phyloP scores from a whole-genome alignment of 2,329 filamentous ascomycete genomes.

The Trichoderma cornu-damae region DNA sequence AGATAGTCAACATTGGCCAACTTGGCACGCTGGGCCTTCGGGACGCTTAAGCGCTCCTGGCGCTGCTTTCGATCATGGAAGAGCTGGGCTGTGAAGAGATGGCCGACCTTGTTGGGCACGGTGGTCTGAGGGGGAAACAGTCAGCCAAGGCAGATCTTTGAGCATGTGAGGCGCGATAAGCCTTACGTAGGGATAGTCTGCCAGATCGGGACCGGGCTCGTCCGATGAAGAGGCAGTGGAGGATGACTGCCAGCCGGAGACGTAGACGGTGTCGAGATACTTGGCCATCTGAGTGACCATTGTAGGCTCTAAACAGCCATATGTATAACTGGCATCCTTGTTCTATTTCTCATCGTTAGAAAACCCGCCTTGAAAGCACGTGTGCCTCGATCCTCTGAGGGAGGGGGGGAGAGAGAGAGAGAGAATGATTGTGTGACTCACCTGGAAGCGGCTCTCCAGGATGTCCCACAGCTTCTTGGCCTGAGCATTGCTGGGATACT shows the following conservation, averaged over 20 bases:
- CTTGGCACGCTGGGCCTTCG: slow-evolving; percentile 65
- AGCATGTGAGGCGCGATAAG: background rate
- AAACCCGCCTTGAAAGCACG: background rate
- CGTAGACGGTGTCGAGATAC: slow-evolving; percentile 96
- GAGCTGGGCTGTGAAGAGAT: slow-evolving; percentile 96
- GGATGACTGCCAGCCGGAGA: slow-evolving; percentile 97
- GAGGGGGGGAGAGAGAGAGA: no score
- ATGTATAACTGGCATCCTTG: slow-evolving; percentile 85
- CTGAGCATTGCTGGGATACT: slow-evolving; percentile 84
- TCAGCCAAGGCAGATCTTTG: background rate
- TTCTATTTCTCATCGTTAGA: slow-evolving; percentile 46
- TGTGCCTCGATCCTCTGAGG: background rate
- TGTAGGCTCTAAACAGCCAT: slow-evolving; percentile 94
- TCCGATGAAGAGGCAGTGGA: slow-evolving; percentile 92
- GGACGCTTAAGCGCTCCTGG: slow-evolving; percentile 78
- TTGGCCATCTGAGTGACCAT: slow-evolving; percentile 99
- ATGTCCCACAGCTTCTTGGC: slow-evolving; percentile 94
- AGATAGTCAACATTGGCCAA: slow-evolving; percentile 86
- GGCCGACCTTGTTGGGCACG: slow-evolving; percentile 95
- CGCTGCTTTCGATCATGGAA: slow-evolving; percentile 99
- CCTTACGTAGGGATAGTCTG: slow-evolving; percentile 87
- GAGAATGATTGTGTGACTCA: slow-evolving; percentile 38
- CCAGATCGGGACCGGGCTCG: slow-evolving; percentile 94
- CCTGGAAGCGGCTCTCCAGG: slow-evolving; percentile 79
- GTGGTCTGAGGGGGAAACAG: slow-evolving; percentile 60